phyloP scores from a whole-genome alignment of 2,329 filamentous ascomycete genomes.

The Sclerotinia spermophila region DNA sequence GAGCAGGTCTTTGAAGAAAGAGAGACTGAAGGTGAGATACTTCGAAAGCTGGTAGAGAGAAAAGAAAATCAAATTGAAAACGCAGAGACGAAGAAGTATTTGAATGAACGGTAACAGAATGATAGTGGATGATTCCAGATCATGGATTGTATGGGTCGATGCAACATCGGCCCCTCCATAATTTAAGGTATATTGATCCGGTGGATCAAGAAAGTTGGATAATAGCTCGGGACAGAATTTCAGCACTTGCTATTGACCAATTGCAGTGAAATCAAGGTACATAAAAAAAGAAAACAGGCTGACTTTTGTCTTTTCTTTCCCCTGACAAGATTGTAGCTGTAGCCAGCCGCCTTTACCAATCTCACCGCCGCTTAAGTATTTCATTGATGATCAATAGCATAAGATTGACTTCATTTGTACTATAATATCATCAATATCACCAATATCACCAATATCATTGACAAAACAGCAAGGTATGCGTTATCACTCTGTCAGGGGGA shows the following conservation, averaged over 20 bases:
- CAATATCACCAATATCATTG: slow-evolving; percentile 1
- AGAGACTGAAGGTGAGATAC: slow-evolving; percentile 15
- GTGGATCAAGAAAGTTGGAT: slow-evolving; percentile 14
- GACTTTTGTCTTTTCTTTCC: not conserved
- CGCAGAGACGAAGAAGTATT: not conserved
- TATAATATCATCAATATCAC: slow-evolving; percentile 1
- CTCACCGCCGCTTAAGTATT: slow-evolving; percentile 9
- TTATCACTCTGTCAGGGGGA: slow-evolving; percentile 3
- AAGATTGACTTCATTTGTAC: slow-evolving; percentile 8
- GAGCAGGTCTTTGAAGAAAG: slow-evolving; percentile 14
- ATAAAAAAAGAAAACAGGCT: not conserved
- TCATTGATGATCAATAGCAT: not conserved
- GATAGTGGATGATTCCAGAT: slow-evolving; percentile 12
- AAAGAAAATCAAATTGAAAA: not conserved
- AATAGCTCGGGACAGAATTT: not conserved
- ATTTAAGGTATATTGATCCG: slow-evolving; percentile 14
- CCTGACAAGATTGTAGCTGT: slow-evolving; percentile 5
- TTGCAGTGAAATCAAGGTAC: not conserved
- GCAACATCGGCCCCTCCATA: slow-evolving; percentile 10
- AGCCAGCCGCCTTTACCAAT: not conserved
- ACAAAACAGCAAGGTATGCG: slow-evolving; percentile 4
- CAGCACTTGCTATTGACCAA: not conserved
- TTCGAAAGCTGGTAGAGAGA: slow-evolving; percentile 14
- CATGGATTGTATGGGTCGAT: slow-evolving; percentile 7
- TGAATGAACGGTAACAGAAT: slow-evolving; percentile 10